Evolutionary conservation across 2,329 filamentous ascomycete species (phyloP).

Genomic region (Mollisiaceae sp.): DNA sequence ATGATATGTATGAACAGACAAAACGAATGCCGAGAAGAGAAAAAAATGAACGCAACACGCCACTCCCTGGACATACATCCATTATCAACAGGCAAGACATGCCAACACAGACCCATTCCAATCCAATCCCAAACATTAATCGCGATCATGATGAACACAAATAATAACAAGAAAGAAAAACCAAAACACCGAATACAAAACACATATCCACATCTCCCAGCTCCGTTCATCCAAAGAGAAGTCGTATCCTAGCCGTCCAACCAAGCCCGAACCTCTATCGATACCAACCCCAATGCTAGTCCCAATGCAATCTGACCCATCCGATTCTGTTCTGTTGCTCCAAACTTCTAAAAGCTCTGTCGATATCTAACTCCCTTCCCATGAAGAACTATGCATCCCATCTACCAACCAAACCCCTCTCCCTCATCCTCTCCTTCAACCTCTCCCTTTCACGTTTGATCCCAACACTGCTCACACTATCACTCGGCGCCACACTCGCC

Average conservation of each 20-base stretch:
- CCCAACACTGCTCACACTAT: constrained; percentile 69
- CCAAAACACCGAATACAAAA: not conserved
- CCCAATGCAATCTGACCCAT: not conserved
- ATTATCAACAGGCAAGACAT: not conserved
- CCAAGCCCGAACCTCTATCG: not conserved
- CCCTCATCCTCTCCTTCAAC: constrained; percentile 33
- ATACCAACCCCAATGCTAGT: not conserved
- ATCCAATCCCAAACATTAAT: not conserved
- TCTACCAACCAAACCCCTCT: constrained; percentile 21
- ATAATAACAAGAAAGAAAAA: not conserved
- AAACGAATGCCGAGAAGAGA: not conserved
- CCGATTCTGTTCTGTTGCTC: not conserved
- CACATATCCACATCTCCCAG: not conserved
- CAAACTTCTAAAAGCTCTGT: not conserved
- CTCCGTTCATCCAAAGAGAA: not conserved
- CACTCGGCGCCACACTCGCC: constrained; percentile 61
- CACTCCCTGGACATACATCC: not conserved
- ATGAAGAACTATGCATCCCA: not conserved
- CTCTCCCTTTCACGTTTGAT: constrained; percentile 38
- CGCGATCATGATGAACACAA: not conserved
- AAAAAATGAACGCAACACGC: not conserved
- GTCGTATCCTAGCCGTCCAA: not conserved
- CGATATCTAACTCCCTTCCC: not conserved
- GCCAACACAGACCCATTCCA: not conserved
- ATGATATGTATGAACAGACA: not conserved